Base-by-base conservation (phyloP, 2,329 filamentous ascomycete genomes). In the Dactylellina cionopaga region DNA sequence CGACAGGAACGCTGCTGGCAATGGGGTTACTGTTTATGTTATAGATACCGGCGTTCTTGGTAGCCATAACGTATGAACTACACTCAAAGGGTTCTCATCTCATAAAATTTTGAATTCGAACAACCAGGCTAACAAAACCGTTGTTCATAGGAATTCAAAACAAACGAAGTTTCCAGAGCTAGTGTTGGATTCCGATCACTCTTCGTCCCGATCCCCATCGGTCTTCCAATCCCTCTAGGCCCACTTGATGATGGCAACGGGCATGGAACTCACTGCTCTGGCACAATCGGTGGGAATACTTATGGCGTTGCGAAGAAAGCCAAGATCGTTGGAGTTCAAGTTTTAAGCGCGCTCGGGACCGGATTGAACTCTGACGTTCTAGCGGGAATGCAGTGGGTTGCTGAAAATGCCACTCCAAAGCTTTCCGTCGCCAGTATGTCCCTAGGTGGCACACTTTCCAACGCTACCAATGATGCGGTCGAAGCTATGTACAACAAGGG, bases 191-290 rank as follows among this genome's bases (percentile, higher is more conserved):
- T n/a, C n/a, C n/a, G n/a, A n/a, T n/a, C n/a, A n/a, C n/a, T n/a
- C n/a, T n/a, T n/a, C n/a, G n/a, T n/a, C n/a, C n/a, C n/a, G n/a
- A n/a, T n/a, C n/a, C n/a, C n/a, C n/a, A n/a, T n/a, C n/a, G n/a
- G n/a, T n/a, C n/a, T n/a, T n/a, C n/a, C n/a, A n/a, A n/a, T n/a
- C n/a, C n/a, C n/a, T n/a, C n/a, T n/a, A n/a, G n/a, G n/a, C n/a
- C n/a, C n/a, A n/a, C n/a, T n/a, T n/a, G n/a, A n/a, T n/a, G 81
- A 82, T 64, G 82, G 85, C 75, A 86, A 88, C 76, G 87, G 87
- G 10, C 88, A 89, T 79, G 88, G 88, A 37, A 87, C 83, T 62
- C 88, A 89, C 80, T 86, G 88, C 25, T 83, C 86, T 9, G 88
- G 86, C 22, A 89, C 86, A 13, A 85, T 88, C 46, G 88, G 82